phyloP scores from a whole-genome alignment of 2,329 filamentous ascomycete genomes.

The Alternaria incomplexa region DNA sequence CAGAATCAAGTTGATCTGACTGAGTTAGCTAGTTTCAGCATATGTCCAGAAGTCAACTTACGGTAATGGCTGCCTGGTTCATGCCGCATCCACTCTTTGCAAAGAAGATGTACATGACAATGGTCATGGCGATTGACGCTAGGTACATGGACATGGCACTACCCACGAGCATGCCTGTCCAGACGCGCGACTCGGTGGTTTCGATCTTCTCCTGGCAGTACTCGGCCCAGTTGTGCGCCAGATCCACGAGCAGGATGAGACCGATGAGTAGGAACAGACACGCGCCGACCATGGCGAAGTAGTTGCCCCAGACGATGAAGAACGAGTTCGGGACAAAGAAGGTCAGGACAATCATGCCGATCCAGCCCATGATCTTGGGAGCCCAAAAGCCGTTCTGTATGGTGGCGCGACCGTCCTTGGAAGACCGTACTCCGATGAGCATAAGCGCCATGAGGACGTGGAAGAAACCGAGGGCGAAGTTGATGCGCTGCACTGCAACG shows the following conservation, averaged over 20 bases:
- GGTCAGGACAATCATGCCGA: conserved; percentile 83
- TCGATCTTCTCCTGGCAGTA: conserved; percentile 95
- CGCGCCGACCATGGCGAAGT: conserved; percentile 84
- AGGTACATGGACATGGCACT: conserved; percentile 95
- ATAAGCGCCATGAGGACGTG: conserved; percentile 85
- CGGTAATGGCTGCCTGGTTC: conserved; percentile 94
- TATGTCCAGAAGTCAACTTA: conserved; percentile 40
- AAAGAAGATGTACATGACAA: conserved; percentile 98
- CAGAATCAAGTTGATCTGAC: conserved; percentile 78
- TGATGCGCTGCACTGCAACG: conserved; percentile 95
- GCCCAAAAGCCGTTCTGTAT: conserved; percentile 99
- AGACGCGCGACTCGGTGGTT: conserved; percentile 79
- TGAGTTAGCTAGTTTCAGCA: conserved; percentile 1
- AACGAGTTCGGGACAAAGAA: conserved; percentile 96
- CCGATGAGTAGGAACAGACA: conserved; percentile 94
- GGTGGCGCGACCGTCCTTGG: conserved; percentile 83
- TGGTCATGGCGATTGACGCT: conserved; percentile 88
- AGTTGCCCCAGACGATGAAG: conserved; percentile 96
- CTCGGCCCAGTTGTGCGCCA: conserved; percentile 97
- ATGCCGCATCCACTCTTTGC: conserved; percentile 81
- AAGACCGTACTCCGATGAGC: conserved; percentile 83
- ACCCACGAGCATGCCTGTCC: conserved; percentile 86
- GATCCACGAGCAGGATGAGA: conserved; percentile 88
- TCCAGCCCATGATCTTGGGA: conserved; percentile 90
- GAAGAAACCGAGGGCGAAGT: conserved; percentile 94